Evolutionary conservation across 495 filamentous ascomycete species (phyloP).

Genomic region (Durotheca rogersii): DNA sequence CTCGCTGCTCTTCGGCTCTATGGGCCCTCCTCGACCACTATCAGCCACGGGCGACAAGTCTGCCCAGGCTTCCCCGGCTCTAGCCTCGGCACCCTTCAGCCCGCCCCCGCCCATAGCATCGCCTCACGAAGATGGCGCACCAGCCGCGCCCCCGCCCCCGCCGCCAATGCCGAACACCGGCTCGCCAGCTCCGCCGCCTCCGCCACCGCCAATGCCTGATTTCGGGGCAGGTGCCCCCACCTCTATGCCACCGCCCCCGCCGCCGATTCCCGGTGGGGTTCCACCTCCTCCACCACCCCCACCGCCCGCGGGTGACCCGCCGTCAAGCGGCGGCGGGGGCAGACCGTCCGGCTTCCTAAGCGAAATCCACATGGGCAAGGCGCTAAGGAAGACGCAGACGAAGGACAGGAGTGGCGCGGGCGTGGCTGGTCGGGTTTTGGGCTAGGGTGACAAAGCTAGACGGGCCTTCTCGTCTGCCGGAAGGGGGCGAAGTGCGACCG

Average conservation of each 20-base stretch:
- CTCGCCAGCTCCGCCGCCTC: slow-evolving; percentile 27
- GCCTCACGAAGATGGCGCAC: slow-evolving; percentile 42
- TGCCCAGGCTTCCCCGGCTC: slow-evolving; percentile 46
- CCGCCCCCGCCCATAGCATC: slow-evolving; percentile 38
- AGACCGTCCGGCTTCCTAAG: slow-evolving; percentile 67
- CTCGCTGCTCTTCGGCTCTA: slow-evolving; percentile 92
- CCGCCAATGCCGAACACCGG: slow-evolving; percentile 45
- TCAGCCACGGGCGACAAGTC: slow-evolving; percentile 76
- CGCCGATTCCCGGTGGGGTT: slow-evolving; percentile 53
- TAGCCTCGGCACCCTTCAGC: slow-evolving; percentile 40
- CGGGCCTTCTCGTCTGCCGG: too few relatives aligned
- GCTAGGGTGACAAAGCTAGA: slow-evolving; percentile 25
- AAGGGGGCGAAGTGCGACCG: too few relatives aligned
- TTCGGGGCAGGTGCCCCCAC: slow-evolving; percentile 37
- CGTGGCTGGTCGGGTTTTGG: slow-evolving; percentile 69
- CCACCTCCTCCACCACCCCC: slow-evolving; percentile 58
- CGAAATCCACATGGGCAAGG: slow-evolving; percentile 76
- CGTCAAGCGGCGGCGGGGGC: slow-evolving; percentile 40
- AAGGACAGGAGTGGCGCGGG: slow-evolving; percentile 75
- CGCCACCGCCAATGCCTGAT: slow-evolving; percentile 44
- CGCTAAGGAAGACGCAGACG: slow-evolving; percentile 78
- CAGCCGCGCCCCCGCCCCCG: slow-evolving; percentile 40
- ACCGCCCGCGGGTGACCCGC: slow-evolving; percentile 44
- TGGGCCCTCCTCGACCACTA: slow-evolving; percentile 89
- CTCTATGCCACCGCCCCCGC: slow-evolving; percentile 55